phyloP scores from a whole-genome alignment of 805 yeast genomes.

The Brettanomyces bruxellensis region DNA sequence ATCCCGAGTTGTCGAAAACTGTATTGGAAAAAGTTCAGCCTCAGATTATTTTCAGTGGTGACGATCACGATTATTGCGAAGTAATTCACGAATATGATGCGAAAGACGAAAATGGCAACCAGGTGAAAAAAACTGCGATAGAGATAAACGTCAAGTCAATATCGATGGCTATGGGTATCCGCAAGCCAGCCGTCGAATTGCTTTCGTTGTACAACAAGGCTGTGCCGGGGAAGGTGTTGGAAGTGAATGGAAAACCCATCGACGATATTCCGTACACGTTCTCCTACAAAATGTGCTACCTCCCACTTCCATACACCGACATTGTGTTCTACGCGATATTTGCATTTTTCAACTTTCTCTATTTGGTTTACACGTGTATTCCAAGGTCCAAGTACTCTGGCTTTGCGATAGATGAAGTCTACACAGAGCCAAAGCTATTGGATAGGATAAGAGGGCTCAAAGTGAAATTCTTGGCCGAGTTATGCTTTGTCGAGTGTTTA shows the following conservation, averaged over 20 bases:
- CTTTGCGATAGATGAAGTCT: not conserved
- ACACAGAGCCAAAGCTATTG: constrained; percentile 1
- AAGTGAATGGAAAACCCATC: constrained; percentile 27
- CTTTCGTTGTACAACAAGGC: constrained; percentile 8
- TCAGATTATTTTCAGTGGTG: constrained; percentile 73
- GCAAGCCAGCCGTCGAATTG: constrained; percentile 28
- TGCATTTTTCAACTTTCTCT: constrained; percentile 19
- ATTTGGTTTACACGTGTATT: not conserved
- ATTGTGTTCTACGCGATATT: constrained; percentile 28
- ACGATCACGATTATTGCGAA: constrained; percentile 94
- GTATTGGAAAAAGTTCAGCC: constrained; percentile 58
- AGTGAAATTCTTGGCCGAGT: constrained; percentile 3
- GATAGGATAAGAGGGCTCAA: constrained; percentile 1
- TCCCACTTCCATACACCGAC: constrained; percentile 38
- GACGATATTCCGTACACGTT: constrained; percentile 12
- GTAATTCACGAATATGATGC: constrained; percentile 39
- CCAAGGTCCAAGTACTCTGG: not conserved
- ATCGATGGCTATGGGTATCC: constrained; percentile 83
- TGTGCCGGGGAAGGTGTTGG: constrained; percentile 15
- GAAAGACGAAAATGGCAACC: not conserved
- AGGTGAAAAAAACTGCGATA: constrained; percentile 1
- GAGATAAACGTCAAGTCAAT: constrained; percentile 57
- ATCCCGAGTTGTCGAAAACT: constrained; percentile 44
- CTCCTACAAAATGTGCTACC: constrained; percentile 34
- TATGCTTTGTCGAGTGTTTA: constrained; percentile 4